Conservation (phyloP, 371 early-diverging fungal genomes). For the Phascolomyces articulosus region DNA sequence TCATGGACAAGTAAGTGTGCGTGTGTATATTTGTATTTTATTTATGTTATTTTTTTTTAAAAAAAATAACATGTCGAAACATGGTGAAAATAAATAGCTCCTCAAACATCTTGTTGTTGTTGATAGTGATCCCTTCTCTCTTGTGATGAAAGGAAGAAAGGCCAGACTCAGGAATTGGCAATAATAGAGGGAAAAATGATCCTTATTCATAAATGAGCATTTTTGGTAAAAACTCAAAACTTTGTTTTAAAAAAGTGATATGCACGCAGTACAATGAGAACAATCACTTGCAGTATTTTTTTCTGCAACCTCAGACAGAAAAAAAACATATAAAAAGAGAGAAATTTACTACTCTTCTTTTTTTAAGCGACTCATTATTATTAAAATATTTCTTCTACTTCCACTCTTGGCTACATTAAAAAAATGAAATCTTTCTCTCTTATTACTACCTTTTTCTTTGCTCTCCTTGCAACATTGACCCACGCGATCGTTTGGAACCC, state of each 20-base stretch:
- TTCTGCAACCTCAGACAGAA: not conserved
- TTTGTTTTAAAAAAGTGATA: not conserved
- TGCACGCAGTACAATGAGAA: not conserved
- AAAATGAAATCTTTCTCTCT: not conserved
- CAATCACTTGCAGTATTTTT: not conserved
- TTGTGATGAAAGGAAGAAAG: not conserved
- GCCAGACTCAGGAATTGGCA: not conserved
- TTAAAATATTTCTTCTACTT: no score
- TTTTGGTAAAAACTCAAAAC: not conserved
- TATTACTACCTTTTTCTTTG: not conserved
- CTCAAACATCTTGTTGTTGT: not conserved
- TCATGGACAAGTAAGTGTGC: no score
- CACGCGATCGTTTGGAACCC: not conserved
- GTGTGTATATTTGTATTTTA: no score
- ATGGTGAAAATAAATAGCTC: no score
- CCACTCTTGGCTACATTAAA: no score
- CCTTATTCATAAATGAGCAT: not conserved
- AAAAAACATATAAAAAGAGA: no score
- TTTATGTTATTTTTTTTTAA: not conserved
- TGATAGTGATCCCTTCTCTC: no score
- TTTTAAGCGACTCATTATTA: no score
- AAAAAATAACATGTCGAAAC: no score
- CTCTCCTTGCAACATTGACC: not conserved
- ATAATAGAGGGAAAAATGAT: not conserved
- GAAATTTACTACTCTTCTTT: no score